phyloP scores from a whole-genome alignment of 2,329 filamentous ascomycete genomes.

The Fusarium sp. region DNA sequence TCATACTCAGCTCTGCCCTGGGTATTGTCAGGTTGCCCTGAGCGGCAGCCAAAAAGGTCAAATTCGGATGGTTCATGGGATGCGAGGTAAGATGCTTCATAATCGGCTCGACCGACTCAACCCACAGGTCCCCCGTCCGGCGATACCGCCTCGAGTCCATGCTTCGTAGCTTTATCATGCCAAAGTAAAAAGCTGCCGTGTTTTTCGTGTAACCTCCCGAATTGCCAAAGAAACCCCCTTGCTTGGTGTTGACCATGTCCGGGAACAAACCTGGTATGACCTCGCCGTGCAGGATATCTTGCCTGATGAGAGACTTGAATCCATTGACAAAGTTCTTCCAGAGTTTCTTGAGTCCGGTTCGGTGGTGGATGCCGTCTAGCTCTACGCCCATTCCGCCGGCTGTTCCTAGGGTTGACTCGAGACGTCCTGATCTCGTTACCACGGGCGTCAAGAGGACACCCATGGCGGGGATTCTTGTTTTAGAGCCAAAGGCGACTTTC shows the following conservation, averaged over 20 bases:
- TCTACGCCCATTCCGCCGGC: constrained; percentile 84
- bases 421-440: constrained; percentile 59
- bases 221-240: constrained; percentile 75
- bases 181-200: constrained; percentile 87
- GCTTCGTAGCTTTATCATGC: constrained; percentile 87
- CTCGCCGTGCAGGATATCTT: constrained; percentile 57
- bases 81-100: constrained; percentile 78
- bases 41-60: constrained; percentile 74
- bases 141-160: constrained; percentile 76
- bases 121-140: constrained; percentile 79
- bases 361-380: constrained; percentile 62
- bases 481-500: constrained; percentile 82
- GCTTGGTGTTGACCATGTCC: constrained; percentile 76
- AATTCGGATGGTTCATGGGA: constrained; percentile 72
- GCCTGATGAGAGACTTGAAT: constrained; percentile 76
- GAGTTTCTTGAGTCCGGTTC: constrained; percentile 78
- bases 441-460: constrained; percentile 69
- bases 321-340: constrained; percentile 75
- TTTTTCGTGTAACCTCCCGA: constrained; percentile 82
- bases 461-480: constrained; percentile 80
- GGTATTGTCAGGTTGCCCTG: neutral
- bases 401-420: constrained; percentile 79
- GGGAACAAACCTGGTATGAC: constrained; percentile 73
- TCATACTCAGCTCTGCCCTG: constrained; percentile 59
- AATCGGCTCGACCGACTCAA: constrained; percentile 78